Conservation (phyloP, 192 early-diverging fungal genomes). For the Podila epicladia region DNA sequence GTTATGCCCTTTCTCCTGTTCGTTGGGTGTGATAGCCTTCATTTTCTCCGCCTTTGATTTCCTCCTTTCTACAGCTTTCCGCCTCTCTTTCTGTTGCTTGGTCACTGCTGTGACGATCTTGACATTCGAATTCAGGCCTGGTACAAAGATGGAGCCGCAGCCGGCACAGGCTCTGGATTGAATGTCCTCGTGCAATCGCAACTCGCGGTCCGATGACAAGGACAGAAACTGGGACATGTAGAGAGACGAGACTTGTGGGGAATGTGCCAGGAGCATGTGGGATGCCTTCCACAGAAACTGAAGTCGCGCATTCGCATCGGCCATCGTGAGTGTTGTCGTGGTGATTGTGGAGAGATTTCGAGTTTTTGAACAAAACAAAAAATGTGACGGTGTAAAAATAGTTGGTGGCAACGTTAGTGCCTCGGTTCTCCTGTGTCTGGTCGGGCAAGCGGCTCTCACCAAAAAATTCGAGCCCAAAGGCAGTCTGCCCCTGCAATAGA, state of each 20-base stretch:
- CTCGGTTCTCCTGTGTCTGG: no score
- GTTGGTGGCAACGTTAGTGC: no score
- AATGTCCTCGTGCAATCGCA: slow-evolving; percentile 55
- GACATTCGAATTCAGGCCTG: slow-evolving; percentile 53
- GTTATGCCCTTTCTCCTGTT: neutral
- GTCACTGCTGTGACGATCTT: slow-evolving; percentile 34
- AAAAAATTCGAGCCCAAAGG: no score
- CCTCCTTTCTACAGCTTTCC: slow-evolving; percentile 11
- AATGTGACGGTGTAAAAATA: no score
- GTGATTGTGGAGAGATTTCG: neutral
- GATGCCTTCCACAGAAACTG: slow-evolving; percentile 59
- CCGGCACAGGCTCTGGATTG: slow-evolving; percentile 48
- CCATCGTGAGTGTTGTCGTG: neutral
- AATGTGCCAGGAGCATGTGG: slow-evolving; percentile 42
- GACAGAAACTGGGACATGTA: slow-evolving; percentile 58
- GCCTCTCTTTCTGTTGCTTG: slow-evolving; percentile 14
- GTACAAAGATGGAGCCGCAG: slow-evolving; percentile 58
- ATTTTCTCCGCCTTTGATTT: slow-evolving; percentile 28
- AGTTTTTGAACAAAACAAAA: no score
- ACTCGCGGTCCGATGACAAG: slow-evolving; percentile 36
- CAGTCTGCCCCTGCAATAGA: no score
- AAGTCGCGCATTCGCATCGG: slow-evolving; percentile 38
- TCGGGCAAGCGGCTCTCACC: no score
- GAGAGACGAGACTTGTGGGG: slow-evolving; percentile 51
- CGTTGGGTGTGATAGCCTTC: neutral